Base-by-base conservation (phyloP, 345 rosid species). In the Isatis tinctoria region DNA sequence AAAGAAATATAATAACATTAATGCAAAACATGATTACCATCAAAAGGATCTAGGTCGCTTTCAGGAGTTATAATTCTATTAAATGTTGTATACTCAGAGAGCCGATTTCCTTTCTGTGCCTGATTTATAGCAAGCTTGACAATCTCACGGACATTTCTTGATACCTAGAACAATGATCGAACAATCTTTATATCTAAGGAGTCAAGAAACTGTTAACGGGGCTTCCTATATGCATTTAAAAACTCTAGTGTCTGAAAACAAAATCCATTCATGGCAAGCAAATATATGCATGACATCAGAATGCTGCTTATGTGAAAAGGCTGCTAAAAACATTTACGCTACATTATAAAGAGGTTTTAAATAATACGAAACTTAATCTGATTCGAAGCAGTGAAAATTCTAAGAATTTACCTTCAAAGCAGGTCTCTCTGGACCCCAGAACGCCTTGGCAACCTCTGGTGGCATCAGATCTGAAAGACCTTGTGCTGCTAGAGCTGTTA, bases 391-490 rank as follows among this genome's bases (percentile, higher is more conserved):
- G 32, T 7, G 16, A 35, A 36, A 33, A 24, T 18, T 45, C 33
- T 62, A 52, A 70, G 4, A 68, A 43, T 80, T 84, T 45, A 91
- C 97, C 96, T 91, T 95, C 45, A 90, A 81, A 78, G 99, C 85
- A 84, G 84, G 83, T 74, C 83, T 90, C 60, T 90, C 90, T 16
- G 85, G 71, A 79, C 84, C 77, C 93, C 87, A 91, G 74, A 94
- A 88, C 69, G 89, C 90, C 83, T 90, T 87, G 49, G 96, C 93
- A 74, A 91, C 82, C 65, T 90, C 97, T 65, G 96, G 74, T 76
- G 99, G 97, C 97, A 95, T 90, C 77, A 95, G 85, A 79, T 91
- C 96, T 45, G 96, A 87, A 57, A 92, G 80, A 68, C 96, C 87
- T 82, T 86, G 89, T 69, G 97, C 89, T 73, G 93, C 90, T 71